These are phyloP conservation scores for Heritiera littoralis DNA, from an alignment of 345 rosid genomes.

Conservation along the genomic window DNA sequence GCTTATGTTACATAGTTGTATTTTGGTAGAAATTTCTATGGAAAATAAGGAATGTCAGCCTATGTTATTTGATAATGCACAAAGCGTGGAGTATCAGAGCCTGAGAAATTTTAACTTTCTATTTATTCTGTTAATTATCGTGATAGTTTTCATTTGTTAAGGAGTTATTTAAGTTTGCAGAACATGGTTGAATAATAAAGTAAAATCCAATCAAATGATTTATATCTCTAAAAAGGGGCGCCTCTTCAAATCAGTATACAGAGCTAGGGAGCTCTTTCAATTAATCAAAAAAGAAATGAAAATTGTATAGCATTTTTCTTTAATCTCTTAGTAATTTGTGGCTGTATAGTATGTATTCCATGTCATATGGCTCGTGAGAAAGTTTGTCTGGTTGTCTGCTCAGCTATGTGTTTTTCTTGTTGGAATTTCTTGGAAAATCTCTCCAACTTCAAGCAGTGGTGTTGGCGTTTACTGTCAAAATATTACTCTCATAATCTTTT, in stretches of 20 bases:
- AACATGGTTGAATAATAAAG: neutral
- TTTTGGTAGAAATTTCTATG: neutral
- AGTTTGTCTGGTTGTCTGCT: neutral
- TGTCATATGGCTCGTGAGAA: neutral
- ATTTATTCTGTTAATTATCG: neutral
- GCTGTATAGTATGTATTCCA: neutral
- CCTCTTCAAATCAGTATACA: neutral
- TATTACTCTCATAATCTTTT: neutral
- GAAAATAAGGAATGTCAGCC: neutral
- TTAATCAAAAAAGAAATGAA: neutral
- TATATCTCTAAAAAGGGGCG: no score
- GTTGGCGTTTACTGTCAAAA: neutral
- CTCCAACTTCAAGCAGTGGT: neutral
- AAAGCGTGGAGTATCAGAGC: neutral
- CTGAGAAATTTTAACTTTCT: neutral
- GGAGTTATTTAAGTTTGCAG: neutral
- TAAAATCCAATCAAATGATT: neutral
- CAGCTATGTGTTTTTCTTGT: no score
- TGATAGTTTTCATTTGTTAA: neutral
- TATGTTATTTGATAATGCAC: neutral
- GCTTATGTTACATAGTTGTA: neutral
- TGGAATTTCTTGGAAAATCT: neutral
- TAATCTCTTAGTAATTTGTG: neutral
- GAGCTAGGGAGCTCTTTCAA: neutral
- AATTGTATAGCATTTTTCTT: neutral